phyloP scores from a whole-genome alignment of 148 eudicot genomes.

The Talinum fruticosum region DNA sequence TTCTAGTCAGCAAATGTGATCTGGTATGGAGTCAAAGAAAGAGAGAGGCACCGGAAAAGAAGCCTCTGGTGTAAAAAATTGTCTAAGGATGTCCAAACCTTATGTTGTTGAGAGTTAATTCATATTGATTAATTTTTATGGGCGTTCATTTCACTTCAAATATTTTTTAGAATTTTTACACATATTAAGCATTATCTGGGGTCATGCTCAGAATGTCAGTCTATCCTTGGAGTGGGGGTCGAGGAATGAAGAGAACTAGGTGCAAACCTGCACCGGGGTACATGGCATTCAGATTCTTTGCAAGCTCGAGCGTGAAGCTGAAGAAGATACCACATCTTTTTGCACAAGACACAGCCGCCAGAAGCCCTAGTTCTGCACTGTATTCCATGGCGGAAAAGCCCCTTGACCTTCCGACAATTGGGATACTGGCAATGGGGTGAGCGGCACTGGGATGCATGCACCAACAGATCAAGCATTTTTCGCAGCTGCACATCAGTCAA shows the following conservation, averaged over 20 bases:
- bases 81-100: too few species aligned
- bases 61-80: too few species aligned
- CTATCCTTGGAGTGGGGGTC: too few species aligned
- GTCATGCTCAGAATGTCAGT: too few species aligned
- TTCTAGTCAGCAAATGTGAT: too few species aligned
- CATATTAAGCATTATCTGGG: too few species aligned
- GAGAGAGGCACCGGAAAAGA: background rate
- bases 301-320: slow-evolving; percentile 97
- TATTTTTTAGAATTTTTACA: too few species aligned
- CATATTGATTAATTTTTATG: too few species aligned
- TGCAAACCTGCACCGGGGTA: slow-evolving; percentile 95
- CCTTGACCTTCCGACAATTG: slow-evolving; percentile 88
- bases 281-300: slow-evolving; percentile 82
- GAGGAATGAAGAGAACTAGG: slow-evolving; percentile 4
- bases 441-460: slow-evolving; percentile 95
- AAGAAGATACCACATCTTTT: slow-evolving; percentile 98
- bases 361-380: slow-evolving; percentile 72
- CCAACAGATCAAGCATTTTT: slow-evolving; percentile 94
- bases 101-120: too few species aligned
- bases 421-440: slow-evolving; percentile 71
- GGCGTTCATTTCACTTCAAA: too few species aligned
- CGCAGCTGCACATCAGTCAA: slow-evolving; percentile 56
- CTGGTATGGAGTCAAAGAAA: too few species aligned
- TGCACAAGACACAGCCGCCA: slow-evolving; percentile 89
- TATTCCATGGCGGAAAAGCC: slow-evolving; percentile 94